Evolutionary conservation across 192 early-diverging fungal species (phyloP).

Genomic region (Jimgerdemannia flammicorona): DNA sequence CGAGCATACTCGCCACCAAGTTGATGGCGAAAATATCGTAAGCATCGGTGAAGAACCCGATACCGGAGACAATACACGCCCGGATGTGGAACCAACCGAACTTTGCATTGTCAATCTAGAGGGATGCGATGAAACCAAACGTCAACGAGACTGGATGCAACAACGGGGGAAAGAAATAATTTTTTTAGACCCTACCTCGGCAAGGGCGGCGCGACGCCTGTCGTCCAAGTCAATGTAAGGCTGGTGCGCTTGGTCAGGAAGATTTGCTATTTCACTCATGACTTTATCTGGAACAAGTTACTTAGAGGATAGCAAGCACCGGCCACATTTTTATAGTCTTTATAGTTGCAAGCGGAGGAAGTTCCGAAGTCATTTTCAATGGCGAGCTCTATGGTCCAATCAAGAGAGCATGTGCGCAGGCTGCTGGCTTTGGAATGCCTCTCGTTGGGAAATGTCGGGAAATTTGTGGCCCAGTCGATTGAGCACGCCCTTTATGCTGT

Average conservation of each 20-base stretch:
- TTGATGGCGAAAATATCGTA: slow-evolving; percentile 96
- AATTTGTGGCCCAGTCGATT: no score
- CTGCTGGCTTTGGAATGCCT: no score
- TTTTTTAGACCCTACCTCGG: slow-evolving; percentile 4
- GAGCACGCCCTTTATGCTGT: no score
- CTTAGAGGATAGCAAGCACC: no score
- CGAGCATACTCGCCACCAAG: slow-evolving; percentile 81
- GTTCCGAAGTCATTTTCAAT: no score
- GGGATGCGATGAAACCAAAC: background rate
- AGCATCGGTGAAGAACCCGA: slow-evolving; percentile 88
- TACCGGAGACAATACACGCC: slow-evolving; percentile 67
- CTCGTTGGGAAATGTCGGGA: no score
- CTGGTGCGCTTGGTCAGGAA: background rate
- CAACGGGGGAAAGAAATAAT: background rate
- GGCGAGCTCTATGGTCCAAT: no score
- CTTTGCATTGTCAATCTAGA: slow-evolving; percentile 65
- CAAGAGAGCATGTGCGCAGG: no score
- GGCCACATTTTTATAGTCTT: no score
- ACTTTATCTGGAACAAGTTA: no score
- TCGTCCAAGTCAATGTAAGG: slow-evolving; percentile 13
- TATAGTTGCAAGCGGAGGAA: no score
- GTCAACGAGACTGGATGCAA: background rate
- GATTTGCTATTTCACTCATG: no score
- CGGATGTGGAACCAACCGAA: slow-evolving; percentile 77
- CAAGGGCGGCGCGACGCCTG: slow-evolving; percentile 31